Evolutionary conservation across 805 yeast species (phyloP).

Genomic region (Wickerhamiella occidentalis): DNA sequence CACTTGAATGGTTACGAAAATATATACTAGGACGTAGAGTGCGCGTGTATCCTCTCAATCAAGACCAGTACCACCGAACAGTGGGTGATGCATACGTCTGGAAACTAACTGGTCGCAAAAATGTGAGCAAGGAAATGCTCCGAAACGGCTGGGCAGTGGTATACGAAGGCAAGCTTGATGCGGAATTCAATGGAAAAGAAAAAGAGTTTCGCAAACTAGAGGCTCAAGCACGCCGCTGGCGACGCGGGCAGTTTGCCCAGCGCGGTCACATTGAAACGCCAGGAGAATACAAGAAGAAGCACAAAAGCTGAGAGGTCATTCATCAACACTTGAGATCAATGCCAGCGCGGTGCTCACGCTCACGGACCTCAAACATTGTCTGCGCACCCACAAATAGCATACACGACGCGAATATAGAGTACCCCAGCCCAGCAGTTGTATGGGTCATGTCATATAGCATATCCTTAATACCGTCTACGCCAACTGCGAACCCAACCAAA

Average conservation of each 20-base stretch:
- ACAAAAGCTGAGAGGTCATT: slow-evolving; percentile 3
- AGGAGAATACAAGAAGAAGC: slow-evolving; percentile 50
- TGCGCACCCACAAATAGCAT: slow-evolving; percentile 76
- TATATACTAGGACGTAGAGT: slow-evolving; percentile 57
- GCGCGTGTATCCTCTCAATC: slow-evolving; percentile 61
- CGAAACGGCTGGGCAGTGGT: slow-evolving; percentile 72
- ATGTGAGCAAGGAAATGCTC: slow-evolving; percentile 82
- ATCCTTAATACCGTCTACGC: slow-evolving; percentile 66
- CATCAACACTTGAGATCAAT: slow-evolving; percentile 56
- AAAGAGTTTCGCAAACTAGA: slow-evolving; percentile 48
- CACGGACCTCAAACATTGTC: slow-evolving; percentile 88
- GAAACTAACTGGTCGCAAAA: slow-evolving; percentile 57
- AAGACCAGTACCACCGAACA: slow-evolving; percentile 82
- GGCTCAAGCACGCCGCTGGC: slow-evolving; percentile 40
- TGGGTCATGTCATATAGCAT: slow-evolving; percentile 59
- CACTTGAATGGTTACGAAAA: slow-evolving; percentile 59
- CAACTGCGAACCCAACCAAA: slow-evolving; percentile 87
- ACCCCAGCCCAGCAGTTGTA: slow-evolving; percentile 51
- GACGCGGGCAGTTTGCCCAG: slow-evolving; percentile 54
- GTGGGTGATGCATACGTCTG: slow-evolving; percentile 62
- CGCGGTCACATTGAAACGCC: slow-evolving; percentile 52
- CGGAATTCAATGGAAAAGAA: slow-evolving; percentile 78
- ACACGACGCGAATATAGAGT: slow-evolving; percentile 48
- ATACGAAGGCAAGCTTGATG: slow-evolving; percentile 70
- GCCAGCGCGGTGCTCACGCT: slow-evolving; percentile 72